Evolutionary conservation across 192 early-diverging fungal genomes (phyloP), one percentile per base, ranked within the genome.

Genomic region (Umbelopsis isabellina): DNA sequence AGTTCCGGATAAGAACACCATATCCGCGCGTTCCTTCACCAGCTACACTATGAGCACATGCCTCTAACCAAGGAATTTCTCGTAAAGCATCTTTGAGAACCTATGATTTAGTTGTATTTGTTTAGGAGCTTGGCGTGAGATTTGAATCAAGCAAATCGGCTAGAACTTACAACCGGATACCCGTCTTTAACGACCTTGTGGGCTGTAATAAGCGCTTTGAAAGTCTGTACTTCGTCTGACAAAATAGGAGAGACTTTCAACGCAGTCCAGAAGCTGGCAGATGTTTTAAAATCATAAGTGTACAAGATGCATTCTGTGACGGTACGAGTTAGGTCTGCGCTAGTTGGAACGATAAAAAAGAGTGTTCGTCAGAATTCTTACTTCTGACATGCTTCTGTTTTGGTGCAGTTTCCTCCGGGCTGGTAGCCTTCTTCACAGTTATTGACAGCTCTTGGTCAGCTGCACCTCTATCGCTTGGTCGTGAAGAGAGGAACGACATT

Each of bases 171-270:
- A 49, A 83, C 81, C 22, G 91, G 88, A 79, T 98, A 95, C 47
- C 97, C 97, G 73, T 91, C 89, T 61, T 94, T 91, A 65, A 98
- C 92, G 69, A 99, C 88, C 86, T 99, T 99, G 86, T 99, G 97
- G 68, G 93, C 84, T 20, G 90, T 86, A 74, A 99, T 95, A 67
- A 99, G 83, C 25, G 94, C 93, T 83, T 99, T 99, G 85, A 94
- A 99, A 52, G 91, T 93, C 75, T 96, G 90, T n/a, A 99, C 86
- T 75, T 99, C 97, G 83, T 97, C 94, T 18, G 91, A 88, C 49
- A 94, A 73, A 66, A 97, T 85, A 45, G 97, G 97, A 68, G 88
- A 91, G n/a, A 89, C 84, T 80, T 92, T 92, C 51, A 99, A 80
- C 23, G 87, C 91, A 67, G 87, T 84, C 93, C 93, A 98, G 65